Evolutionary conservation across 78 protist species (phyloP).

Genomic region (Emiliania huxleyi): DNA sequence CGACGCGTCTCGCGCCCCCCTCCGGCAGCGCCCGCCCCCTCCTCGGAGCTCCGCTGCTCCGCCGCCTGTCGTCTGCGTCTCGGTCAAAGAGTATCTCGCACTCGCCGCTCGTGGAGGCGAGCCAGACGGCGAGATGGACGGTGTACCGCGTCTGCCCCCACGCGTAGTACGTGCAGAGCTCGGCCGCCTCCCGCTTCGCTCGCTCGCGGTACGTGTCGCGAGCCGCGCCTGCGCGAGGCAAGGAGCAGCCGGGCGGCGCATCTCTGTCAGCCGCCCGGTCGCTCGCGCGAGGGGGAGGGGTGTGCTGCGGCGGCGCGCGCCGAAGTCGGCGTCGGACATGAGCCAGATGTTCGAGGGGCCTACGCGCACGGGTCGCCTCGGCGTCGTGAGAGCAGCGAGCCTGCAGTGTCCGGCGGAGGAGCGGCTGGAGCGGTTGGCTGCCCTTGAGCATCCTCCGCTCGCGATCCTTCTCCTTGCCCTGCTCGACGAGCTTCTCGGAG

Average conservation of each 20-base stretch:
- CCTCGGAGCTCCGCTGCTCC: too few relatives aligned
- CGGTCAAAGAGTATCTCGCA: neutral
- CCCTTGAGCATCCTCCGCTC: neutral
- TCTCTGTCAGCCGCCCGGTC: too few relatives aligned
- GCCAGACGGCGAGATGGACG: conserved; percentile 15
- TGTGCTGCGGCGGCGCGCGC: too few relatives aligned
- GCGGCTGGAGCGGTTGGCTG: too few relatives aligned
- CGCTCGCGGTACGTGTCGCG: neutral
- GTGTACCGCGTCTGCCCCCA: conserved; percentile 18
- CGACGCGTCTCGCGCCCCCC: neutral
- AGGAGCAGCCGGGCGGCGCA: too few relatives aligned
- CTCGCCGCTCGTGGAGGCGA: neutral
- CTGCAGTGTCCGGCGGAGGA: too few relatives aligned
- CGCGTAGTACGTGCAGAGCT: neutral
- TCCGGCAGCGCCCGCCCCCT: neutral
- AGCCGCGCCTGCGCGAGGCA: too few relatives aligned
- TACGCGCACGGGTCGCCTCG: too few relatives aligned
- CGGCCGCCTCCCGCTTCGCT: neutral
- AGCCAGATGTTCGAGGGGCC: neutral
- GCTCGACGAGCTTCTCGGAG: neutral
- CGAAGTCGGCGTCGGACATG: neutral
- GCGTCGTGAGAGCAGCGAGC: too few relatives aligned
- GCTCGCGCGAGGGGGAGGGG: too few relatives aligned
- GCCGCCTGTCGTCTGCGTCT: neutral
- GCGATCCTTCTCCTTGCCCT: neutral